These are phyloP conservation scores for Phytophthora quininea DNA, from an alignment of 352 stramenopile genomes.

Conservation along the genomic window DNA sequence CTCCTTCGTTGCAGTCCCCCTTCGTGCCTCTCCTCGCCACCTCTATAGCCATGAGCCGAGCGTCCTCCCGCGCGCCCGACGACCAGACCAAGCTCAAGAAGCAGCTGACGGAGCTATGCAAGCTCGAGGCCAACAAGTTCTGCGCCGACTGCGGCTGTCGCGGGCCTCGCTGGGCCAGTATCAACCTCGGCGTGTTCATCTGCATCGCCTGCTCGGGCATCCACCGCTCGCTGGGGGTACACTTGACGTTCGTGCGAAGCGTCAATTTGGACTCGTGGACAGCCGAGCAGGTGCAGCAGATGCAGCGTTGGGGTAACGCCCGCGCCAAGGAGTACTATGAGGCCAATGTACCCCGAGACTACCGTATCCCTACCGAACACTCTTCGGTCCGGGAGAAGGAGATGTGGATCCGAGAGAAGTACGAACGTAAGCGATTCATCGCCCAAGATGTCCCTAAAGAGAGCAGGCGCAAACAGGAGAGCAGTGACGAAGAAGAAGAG, in stretches of 20 bases:
- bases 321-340: constrained; percentile 92
- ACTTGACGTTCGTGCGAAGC: constrained; percentile 93
- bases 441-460: constrained; percentile 40
- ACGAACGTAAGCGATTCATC: constrained; percentile 86
- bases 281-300: constrained; percentile 86
- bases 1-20: not conserved
- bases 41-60: constrained; percentile 57
- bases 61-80: constrained; percentile 47
- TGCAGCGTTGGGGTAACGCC: constrained; percentile 92
- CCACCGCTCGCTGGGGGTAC: constrained; percentile 92
- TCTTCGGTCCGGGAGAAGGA: constrained; percentile 87
- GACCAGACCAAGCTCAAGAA: constrained; percentile 91
- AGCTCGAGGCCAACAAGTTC: constrained; percentile 92
- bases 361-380: constrained; percentile 80
- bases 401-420: constrained; percentile 92
- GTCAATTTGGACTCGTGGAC: constrained; percentile 96
- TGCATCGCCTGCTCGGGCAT: constrained; percentile 95
- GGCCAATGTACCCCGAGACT: constrained; percentile 78
- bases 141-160: constrained; percentile 89
- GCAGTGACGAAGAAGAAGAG: constrained; percentile 57
- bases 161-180: constrained; percentile 92
- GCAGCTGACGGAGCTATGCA: constrained; percentile 87
- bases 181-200: constrained; percentile 95
- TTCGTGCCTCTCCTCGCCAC: not conserved
- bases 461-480: constrained; percentile 34